Base-by-base conservation (phyloP, 805 yeast species). In the Cyberlindnera meyerae region DNA sequence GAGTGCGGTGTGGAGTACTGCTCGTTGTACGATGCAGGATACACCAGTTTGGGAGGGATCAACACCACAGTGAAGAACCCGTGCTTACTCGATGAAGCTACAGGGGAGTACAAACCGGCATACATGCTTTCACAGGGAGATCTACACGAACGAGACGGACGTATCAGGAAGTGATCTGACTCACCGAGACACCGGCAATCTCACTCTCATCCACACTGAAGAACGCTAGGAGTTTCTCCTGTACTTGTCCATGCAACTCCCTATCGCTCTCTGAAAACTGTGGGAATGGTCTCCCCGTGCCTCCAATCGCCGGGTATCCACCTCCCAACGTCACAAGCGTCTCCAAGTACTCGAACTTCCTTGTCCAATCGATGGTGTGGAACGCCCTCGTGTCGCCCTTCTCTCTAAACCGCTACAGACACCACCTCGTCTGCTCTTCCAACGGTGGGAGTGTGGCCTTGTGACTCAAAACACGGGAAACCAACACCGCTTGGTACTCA, bases 1-100 rank as follows among this genome's bases (percentile, higher is more conserved):
- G 71, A 63, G 16, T 63, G 76, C 15, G 54, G 69, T n/a, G 69
- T 81, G 28, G 70, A 70, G 3, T 88, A 90, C 56, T 90, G 97
- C 56, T 49, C 55, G 2, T 62, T 93, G 38, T 93, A 93, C 52
- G 94, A 83, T 47, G 38, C 48, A 25, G 98, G 98, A 0, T 93
- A 82, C 53, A 89, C 98, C 1, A 85, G 96, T 1, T 60, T 93
- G 14, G 98, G 98, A 3, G 93, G 95, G 0, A 63, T 77, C 1
- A 62, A 72, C 37, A 73, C 77, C 29, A 90, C 98, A 0, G 50
- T 71, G 2, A 77, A 73, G 24, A 93, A 93, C 55, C 95, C 95
- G 11, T 67, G 63, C 37, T 57, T 83, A 33, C 46, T 47, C 27
- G 50, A 48, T 18, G 45, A 44, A 9, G 46, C 49, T 17, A 27